Conservation (phyloP, 768 basidiomycete genomes). For the Boletus subcaerulescens region DNA sequence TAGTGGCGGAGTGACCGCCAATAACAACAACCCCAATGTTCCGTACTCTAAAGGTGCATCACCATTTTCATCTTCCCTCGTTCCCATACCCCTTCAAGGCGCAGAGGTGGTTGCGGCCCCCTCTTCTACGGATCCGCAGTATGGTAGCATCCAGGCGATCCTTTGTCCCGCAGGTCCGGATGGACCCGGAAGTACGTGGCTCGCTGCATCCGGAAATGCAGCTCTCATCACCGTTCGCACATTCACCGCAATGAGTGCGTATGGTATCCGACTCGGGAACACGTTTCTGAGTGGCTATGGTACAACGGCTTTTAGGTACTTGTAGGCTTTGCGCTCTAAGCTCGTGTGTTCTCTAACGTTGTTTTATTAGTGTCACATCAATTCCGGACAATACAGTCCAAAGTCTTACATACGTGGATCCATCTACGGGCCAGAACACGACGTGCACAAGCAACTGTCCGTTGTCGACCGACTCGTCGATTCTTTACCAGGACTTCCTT, state of each 20-base stretch:
- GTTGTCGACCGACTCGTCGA: slow-evolving; percentile 66
- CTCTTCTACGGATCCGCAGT: slow-evolving; percentile 56
- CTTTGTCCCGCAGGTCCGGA: slow-evolving; percentile 86
- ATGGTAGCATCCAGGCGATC: slow-evolving; percentile 62
- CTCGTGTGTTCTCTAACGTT: slow-evolving; percentile 2
- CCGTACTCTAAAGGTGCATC: slow-evolving; percentile 80
- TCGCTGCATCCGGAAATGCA: slow-evolving; percentile 65
- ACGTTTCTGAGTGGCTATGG: slow-evolving; percentile 79
- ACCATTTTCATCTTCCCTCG: slow-evolving; percentile 86
- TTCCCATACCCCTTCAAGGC: slow-evolving; percentile 66
- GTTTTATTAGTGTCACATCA: slow-evolving; percentile 64
- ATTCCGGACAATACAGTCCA: slow-evolving; percentile 87
- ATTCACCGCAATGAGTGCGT: slow-evolving; percentile 70
- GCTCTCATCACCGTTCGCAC: slow-evolving; percentile 76
- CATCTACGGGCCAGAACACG: slow-evolving; percentile 64
- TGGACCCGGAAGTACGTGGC: slow-evolving; percentile 81
- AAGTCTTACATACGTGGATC: slow-evolving; percentile 74
- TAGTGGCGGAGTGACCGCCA: slow-evolving; percentile 46
- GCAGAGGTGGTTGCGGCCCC: slow-evolving; percentile 60
- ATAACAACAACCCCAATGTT: slow-evolving; percentile 80
- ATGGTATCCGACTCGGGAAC: slow-evolving; percentile 87
- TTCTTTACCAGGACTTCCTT: slow-evolving; percentile 92
- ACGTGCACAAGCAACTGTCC: slow-evolving; percentile 83
- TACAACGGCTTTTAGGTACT: slow-evolving; percentile 84
- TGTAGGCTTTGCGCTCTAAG: background rate